Conservation (phyloP, 1,284 basidiomycete genomes). For the Trichosporon sp. region DNA sequence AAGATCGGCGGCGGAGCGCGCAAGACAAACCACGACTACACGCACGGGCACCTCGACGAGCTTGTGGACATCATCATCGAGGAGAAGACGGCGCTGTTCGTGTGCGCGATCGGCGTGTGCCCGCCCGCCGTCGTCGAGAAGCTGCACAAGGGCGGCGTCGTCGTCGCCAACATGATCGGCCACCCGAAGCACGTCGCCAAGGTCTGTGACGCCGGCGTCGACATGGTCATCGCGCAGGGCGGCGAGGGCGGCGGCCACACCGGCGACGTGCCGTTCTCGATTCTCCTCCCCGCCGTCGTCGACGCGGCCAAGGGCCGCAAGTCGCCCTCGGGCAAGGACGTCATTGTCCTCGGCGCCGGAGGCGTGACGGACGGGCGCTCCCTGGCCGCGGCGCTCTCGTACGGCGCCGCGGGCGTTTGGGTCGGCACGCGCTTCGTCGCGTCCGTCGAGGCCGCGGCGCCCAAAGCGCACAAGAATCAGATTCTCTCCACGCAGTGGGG, state of each 20-base stretch:
- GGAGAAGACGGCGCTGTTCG: constrained; percentile 74
- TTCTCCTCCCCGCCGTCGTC: constrained; percentile 63
- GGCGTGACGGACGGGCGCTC: constrained; percentile 81
- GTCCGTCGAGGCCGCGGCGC: constrained; percentile 60
- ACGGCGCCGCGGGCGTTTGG: constrained; percentile 82
- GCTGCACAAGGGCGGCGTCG: constrained; percentile 73
- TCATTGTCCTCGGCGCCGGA: constrained; percentile 78
- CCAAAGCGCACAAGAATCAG: constrained; percentile 74
- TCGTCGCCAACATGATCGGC: constrained; percentile 81
- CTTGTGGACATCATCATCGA: constrained; percentile 83
- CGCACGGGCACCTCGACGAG: constrained; percentile 64
- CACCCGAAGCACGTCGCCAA: constrained; percentile 79
- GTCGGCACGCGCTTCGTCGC: constrained; percentile 89
- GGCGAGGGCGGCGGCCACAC: constrained; percentile 74
- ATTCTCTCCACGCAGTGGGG: constrained; percentile 43
- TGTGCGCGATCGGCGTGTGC: constrained; percentile 74
- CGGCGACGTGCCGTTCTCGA: constrained; percentile 39
- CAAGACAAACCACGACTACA: constrained; percentile 66
- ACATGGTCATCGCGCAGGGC: constrained; percentile 82
- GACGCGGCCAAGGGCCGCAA: constrained; percentile 67
- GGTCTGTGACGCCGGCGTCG: constrained; percentile 72
- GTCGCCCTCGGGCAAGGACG: constrained; percentile 68
- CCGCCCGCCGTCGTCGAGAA: constrained; percentile 69
- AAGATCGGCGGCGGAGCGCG: constrained; percentile 74
- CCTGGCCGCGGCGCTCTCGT: constrained; percentile 74